Base-by-base conservation (phyloP, 306 rosid species). In the Cicer chorassanicum region DNA sequence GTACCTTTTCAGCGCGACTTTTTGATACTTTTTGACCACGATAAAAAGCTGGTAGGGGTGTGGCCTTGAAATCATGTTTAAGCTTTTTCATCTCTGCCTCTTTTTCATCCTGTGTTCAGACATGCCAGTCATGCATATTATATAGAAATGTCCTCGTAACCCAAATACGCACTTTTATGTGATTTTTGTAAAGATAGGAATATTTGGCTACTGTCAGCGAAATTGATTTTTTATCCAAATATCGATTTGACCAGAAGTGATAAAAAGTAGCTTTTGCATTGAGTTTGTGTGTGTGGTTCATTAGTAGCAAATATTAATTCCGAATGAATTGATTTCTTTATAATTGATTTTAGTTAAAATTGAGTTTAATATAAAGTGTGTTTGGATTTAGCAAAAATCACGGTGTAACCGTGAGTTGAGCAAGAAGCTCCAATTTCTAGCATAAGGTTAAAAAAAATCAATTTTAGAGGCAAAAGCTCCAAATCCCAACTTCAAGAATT, bases 1-100 rank as follows among this genome's bases (percentile, higher is more conserved):
- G 40, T 86, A 89, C 97, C 97, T 89, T 89, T 60, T 74, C 84
- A 43, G 65, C 49, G 72, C 50, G 70, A 77, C 70, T 77, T 86
- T 83, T 88, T 11, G 86, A 67, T 29, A 75, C 61, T 74, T 82
- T 91, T 77, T 74, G 84, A 74, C 82, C 85, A 59, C 73, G 65
- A 75, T 86, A 49, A 71, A 74, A 82, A 65, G 83, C 76, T 60
- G 89, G 86, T 46, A 78, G 75, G 56, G 91, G 83, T 36, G 87
- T 88, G 65, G 91, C 84, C 81, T 86, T 89, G 76, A 81, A 78
- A 75, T 86, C 83, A 34, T 54, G 90, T 39, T 87, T 86, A 19
- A 64, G 54, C 84, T 66, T 83, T 86, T 74, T 87, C 15, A 77
- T 70, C 67, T 83, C 92, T 65, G 81, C 85, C 68, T 76, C 88